Percentiles rank a stretch among this genome's conserved stretches.
Evolutionary conservation across 2,329 filamentous ascomycete species (phyloP).

Genomic region (Hawksworthiomyces lignivorus): DNA sequence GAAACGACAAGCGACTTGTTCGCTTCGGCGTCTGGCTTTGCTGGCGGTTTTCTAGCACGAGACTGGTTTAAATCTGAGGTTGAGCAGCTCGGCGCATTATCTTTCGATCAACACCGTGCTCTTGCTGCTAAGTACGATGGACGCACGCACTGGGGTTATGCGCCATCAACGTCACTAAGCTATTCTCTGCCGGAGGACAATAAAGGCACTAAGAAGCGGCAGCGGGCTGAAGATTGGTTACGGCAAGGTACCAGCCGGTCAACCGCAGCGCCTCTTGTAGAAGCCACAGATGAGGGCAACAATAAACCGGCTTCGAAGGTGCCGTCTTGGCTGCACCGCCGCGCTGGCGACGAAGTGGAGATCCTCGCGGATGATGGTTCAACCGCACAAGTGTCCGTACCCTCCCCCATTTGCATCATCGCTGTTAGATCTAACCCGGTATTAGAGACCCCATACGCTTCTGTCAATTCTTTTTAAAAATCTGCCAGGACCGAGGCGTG

Average conservation of each 20-base stretch:
- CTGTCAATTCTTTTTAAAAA: conserved; percentile 55
- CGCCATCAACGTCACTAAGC: conserved; percentile 50
- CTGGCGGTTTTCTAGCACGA: conserved; percentile 64
- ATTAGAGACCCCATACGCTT: conserved; percentile 56
- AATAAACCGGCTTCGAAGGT: conserved; percentile 9
- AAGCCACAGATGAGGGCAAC: not conserved
- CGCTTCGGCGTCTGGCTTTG: conserved; percentile 64
- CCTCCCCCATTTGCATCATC: too few relatives aligned
- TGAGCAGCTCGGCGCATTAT: conserved; percentile 52
- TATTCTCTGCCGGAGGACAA: conserved; percentile 23
- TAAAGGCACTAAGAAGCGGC: too few relatives aligned
- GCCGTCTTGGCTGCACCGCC: conserved; percentile 53
- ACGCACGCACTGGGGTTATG: conserved; percentile 41
- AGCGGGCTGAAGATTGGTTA: conserved; percentile 57
- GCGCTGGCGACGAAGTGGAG: conserved; percentile 48
- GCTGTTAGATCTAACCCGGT: too few relatives aligned
- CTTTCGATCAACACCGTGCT: conserved; percentile 59
- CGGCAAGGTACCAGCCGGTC: conserved; percentile 29
- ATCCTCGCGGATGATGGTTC: conserved; percentile 53
- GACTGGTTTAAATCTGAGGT: conserved; percentile 62
- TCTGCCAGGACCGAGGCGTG: conserved; percentile 53
- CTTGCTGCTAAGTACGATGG: conserved; percentile 56
- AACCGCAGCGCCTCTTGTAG: conserved; percentile 25
- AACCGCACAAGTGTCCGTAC: conserved; percentile 56
- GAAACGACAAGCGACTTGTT: conserved; percentile 51